A percentile compares a stretch with the other conserved stretches of the same genome.
phyloP scores from a whole-genome alignment of 495 filamentous ascomycete species.

The Aspergillus hancockii region DNA sequence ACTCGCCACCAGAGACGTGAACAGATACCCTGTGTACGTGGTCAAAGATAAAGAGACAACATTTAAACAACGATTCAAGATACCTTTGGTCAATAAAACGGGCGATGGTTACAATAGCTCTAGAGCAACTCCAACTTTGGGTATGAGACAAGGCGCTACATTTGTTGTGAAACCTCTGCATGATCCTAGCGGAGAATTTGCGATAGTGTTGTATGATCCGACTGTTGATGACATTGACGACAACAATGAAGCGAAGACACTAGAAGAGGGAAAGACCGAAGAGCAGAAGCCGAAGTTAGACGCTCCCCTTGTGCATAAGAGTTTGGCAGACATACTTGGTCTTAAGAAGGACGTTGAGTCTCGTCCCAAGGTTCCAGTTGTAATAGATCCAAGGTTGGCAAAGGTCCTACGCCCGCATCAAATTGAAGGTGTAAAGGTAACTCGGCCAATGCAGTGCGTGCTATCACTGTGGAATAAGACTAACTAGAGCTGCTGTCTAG shows the following conservation, averaged over 20 bases:
- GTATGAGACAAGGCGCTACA: slow-evolving; percentile 76
- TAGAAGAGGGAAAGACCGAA: slow-evolving; percentile 52
- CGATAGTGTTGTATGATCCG: slow-evolving; percentile 94
- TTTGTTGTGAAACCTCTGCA: slow-evolving; percentile 92
- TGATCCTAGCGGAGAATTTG: slow-evolving; percentile 93
- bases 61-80: slow-evolving; percentile 79
- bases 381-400: slow-evolving; percentile 88
- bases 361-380: slow-evolving; percentile 87
- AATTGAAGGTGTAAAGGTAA: slow-evolving; percentile 90
- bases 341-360: slow-evolving; percentile 85
- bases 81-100: slow-evolving; percentile 85
- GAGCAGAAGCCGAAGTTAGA: slow-evolving; percentile 62
- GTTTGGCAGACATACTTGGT: slow-evolving; percentile 91
- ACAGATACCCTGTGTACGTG: slow-evolving; percentile 87
- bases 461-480: background rate
- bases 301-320: slow-evolving; percentile 85
- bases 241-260: slow-evolving; percentile 48
- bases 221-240: slow-evolving; percentile 84
- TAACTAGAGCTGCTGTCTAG: slow-evolving; percentile 27
- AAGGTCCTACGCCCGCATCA: slow-evolving; percentile 97
- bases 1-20: slow-evolving; percentile 83
- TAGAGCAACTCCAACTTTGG: slow-evolving; percentile 80
- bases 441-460: background rate
- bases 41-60: slow-evolving; percentile 81
- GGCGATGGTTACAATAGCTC: slow-evolving; percentile 68